These are phyloP conservation scores for Suillus luteus DNA, from an alignment of 768 basidiomycete species.

Conservation along the genomic window DNA sequence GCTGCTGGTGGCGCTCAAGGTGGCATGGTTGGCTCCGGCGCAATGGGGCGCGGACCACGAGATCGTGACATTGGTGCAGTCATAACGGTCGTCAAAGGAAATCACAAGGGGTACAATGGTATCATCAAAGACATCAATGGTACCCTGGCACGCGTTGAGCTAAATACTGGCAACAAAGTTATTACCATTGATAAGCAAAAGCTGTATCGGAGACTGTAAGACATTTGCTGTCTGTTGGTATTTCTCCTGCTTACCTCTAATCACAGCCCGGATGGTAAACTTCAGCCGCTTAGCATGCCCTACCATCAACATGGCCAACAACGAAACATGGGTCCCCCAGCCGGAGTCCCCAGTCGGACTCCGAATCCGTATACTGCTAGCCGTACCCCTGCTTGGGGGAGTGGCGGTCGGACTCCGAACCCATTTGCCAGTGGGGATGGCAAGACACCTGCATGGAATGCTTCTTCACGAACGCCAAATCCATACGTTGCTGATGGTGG, in stretches of 20 bases:
- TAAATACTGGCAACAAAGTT: constrained; percentile 86
- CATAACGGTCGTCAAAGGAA: constrained; percentile 83
- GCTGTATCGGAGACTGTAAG: constrained; percentile 71
- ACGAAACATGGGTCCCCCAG: constrained; percentile 39
- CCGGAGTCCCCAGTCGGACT: constrained; percentile 36
- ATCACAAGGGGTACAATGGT: constrained; percentile 89
- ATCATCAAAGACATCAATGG: constrained; percentile 96
- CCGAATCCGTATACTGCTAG: constrained; percentile 46
- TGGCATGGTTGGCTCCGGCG: constrained; percentile 79
- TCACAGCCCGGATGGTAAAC: constrained; percentile 54
- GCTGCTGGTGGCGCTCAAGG: constrained; percentile 57
- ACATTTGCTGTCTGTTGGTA: constrained; percentile 18
- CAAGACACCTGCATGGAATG: constrained; percentile 65
- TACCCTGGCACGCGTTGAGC: constrained; percentile 80
- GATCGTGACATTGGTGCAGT: constrained; percentile 80
- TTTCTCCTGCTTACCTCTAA: constrained; percentile 14
- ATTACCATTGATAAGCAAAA: constrained; percentile 85
- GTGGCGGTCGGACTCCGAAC: constrained; percentile 59
- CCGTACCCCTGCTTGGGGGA: constrained; percentile 41
- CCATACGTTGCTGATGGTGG: constrained; percentile 59
- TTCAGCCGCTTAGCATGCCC: constrained; percentile 50
- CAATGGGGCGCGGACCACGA: constrained; percentile 76
- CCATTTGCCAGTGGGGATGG: constrained; percentile 61
- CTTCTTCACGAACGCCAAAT: constrained; percentile 69
- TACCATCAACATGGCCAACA: constrained; percentile 30